phyloP scores from a whole-genome alignment of 805 yeast genomes.

The Candida koratica region DNA sequence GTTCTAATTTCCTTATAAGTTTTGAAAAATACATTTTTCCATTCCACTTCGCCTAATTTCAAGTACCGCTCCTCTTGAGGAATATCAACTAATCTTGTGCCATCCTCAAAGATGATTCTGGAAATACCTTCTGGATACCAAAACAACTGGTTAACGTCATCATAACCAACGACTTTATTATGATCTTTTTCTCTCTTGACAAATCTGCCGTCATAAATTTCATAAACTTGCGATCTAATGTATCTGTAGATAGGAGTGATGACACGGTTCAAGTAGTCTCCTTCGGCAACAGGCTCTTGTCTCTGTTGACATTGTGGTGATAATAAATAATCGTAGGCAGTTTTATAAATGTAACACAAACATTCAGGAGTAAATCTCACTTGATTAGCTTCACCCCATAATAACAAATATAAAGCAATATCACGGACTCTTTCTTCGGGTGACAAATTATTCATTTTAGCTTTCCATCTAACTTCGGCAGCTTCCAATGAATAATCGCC shows the following conservation, averaged over 20 bases:
- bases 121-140: slow-evolving; percentile 99
- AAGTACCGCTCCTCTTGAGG: slow-evolving; percentile 87
- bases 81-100: slow-evolving; percentile 84
- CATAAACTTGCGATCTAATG: slow-evolving; percentile 78
- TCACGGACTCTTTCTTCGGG: slow-evolving; percentile 82
- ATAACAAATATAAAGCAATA: slow-evolving; percentile 64
- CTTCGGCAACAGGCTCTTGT: slow-evolving; percentile 78
- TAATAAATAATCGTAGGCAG: slow-evolving; percentile 83
- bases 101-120: slow-evolving; percentile 86
- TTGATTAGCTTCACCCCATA: slow-evolving; percentile 92
- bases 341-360: slow-evolving; percentile 90
- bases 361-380: slow-evolving; percentile 91
- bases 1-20: slow-evolving; percentile 95
- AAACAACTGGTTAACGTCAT: slow-evolving; percentile 96
- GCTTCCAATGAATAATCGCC: slow-evolving; percentile 80
- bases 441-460: slow-evolving; percentile 64
- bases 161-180: slow-evolving; percentile 82
- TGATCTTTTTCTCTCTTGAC: slow-evolving; percentile 85
- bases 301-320: slow-evolving; percentile 91
- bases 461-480: slow-evolving; percentile 86
- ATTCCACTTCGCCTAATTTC: slow-evolving; percentile 85
- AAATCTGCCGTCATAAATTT: slow-evolving; percentile 74
- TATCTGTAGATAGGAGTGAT: slow-evolving; percentile 86
- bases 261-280: slow-evolving; percentile 87
- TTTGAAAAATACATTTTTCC: slow-evolving; percentile 91